Evolutionary conservation across 202 grass and related monocot species (phyloP), one percentile per base, ranked within the genome.

Genomic region (Musa balbisiana): DNA sequence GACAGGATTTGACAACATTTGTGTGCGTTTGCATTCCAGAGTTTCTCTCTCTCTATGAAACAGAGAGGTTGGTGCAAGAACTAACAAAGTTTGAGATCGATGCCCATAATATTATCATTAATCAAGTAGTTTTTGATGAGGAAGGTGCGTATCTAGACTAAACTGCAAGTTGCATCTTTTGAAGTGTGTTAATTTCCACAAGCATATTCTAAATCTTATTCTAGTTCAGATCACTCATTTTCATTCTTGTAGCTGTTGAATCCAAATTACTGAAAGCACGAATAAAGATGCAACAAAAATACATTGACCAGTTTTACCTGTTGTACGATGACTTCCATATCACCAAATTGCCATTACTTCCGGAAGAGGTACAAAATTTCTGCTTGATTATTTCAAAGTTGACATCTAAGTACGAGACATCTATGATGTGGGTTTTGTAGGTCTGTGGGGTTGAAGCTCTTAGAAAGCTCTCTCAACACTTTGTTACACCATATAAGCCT

Each of bases 1-100:
- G 53, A 71, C 80, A 99, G 95, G 95, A 99, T 52, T 72, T 99
- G 91, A 99, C 95, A 55, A 99, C 95, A 67, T 99, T 99, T 79
- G 89, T 99, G 49, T 99, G 95, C 78, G 95, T 99, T 53, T 99
- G 95, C 82, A 99, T 99, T 68, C 95, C 95, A 68, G 95, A 99
- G 82, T 99, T 99, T 80, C 91, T 99, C 76, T 99, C 95, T 71
- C 87, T 99, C 19, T 99, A 99, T 87, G 95, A 99, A 85, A 99
- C 95, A 21, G 95, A 99, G 83, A 92, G 95, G 85, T 86, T 99
- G 85, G 95, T 99, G 71, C 95, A 99, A 90, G 95, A 99, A 73
- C 78, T 99, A 71, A 89, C 91, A 24, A 99, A 92, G 78, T 99
- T 99, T 21, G 87, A 99, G 84, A 99, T 99, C 50, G 95, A 99